These are phyloP conservation scores for Hypsizygus marmoreus DNA, from an alignment of 768 basidiomycete species.

Conservation along the genomic window DNA sequence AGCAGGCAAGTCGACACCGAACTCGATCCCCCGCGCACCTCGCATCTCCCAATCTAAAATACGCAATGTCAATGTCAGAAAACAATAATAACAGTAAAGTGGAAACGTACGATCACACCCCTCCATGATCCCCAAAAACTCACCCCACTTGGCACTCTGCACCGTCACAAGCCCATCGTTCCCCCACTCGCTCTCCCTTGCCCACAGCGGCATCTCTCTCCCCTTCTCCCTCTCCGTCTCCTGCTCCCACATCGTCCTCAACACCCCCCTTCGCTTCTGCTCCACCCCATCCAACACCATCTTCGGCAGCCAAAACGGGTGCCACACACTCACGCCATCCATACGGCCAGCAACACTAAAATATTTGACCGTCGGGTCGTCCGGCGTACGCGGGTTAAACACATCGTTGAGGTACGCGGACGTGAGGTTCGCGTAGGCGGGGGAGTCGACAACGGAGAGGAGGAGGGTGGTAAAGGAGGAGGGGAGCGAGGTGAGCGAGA, in stretches of 20 bases:
- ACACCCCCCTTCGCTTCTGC: conserved; percentile 50
- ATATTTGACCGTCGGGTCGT: conserved; percentile 84
- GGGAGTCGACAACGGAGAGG: conserved; percentile 89
- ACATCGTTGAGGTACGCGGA: conserved; percentile 75
- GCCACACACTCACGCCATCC: conserved; percentile 70
- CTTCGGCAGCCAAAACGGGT: conserved; percentile 97
- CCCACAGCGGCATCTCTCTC: conserved; percentile 42
- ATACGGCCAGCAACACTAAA: conserved; percentile 88
- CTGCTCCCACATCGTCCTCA: conserved; percentile 39
- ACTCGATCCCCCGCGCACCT: conserved; percentile 80
- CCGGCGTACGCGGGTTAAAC: conserved; percentile 83
- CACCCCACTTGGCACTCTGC: conserved; percentile 94
- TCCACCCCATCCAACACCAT: conserved; percentile 89
- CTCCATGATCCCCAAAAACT: conserved; percentile 88
- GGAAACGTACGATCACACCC: conserved; percentile 71
- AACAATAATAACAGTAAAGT: neutral
- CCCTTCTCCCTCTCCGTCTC: conserved; percentile 4
- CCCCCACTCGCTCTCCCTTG: conserved; percentile 63
- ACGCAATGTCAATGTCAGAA: conserved; percentile 1
- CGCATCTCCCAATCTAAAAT: conserved; percentile 85
- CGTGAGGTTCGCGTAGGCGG: conserved; percentile 94
- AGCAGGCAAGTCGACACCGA: conserved; percentile 59
- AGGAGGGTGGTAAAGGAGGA: conserved; percentile 87
- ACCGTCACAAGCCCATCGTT: conserved; percentile 93
- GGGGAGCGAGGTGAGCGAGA: conserved; percentile 67